A percentile compares a stretch with the other conserved stretches of the same genome.
Evolutionary conservation across 345 rosid species (phyloP).

Genomic region (Eucalyptus paniculata): DNA sequence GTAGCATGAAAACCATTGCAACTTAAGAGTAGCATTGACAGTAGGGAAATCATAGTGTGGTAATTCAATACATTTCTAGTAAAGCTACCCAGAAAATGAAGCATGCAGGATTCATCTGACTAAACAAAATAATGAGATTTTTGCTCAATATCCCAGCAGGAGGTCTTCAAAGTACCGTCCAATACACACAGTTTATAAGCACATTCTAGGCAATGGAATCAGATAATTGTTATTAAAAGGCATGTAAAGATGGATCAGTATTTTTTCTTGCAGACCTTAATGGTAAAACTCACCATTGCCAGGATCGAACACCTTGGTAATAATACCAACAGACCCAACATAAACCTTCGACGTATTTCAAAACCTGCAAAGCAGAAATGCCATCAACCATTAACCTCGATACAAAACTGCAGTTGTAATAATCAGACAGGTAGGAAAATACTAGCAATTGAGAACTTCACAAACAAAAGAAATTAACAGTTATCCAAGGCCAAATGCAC

Average conservation of each 20-base stretch:
- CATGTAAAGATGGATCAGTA: not conserved
- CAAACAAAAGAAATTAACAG: not conserved
- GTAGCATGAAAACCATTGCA: not conserved
- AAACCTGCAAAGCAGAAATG: conserved; percentile 39
- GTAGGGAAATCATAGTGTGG: not conserved
- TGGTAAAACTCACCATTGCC: conserved; percentile 77
- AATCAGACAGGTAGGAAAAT: not conserved
- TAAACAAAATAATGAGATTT: not conserved
- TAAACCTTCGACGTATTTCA: conserved; percentile 88
- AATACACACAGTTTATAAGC: not conserved
- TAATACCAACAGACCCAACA: conserved; percentile 99
- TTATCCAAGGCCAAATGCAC: not conserved
- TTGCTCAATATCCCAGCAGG: not conserved
- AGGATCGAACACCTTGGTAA: conserved; percentile 91
- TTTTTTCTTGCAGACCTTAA: not conserved
- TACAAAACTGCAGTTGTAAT: not conserved
- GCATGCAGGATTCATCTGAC: not conserved
- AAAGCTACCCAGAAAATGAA: not conserved
- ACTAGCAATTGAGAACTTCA: not conserved
- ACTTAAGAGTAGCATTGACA: not conserved
- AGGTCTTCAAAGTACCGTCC: not conserved
- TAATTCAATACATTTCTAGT: not conserved
- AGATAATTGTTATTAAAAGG: not conserved
- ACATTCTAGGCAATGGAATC: not conserved
- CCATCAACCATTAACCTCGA: not conserved